Evolutionary conservation across 2,329 filamentous ascomycete species (phyloP), one percentile per base, ranked within the genome.

Genomic region (Aspergillus caelatus): DNA sequence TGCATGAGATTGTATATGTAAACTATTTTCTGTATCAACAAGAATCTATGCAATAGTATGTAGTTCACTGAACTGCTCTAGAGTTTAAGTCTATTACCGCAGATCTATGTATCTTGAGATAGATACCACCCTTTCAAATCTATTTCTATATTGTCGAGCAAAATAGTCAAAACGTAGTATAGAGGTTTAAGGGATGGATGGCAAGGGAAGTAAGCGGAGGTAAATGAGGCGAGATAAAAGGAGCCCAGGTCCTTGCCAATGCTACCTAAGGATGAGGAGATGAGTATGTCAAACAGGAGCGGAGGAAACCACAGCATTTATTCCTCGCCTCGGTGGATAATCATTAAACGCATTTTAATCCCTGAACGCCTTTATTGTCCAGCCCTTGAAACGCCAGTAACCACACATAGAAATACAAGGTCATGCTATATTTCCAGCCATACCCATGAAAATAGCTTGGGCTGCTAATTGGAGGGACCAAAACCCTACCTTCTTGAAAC

Each of bases 401-500:
- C 14, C 52, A 62, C 55, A 66, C 55, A 66, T 55, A 65, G 62
- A 68, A 66, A 58, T 70, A 72, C 67, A 73, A 61, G 53, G 65
- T 79, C 73, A 88, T 61, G 85, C 85, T 65, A 88, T 83, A 69
- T 93, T 95, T 19, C 94, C 94, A 5, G 94, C 94, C 84, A 98
- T 91, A 11, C 95, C 95, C 81, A 98, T 91, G 75, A 98, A 95
- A 41, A 99, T 85, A 3, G 94, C 95, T 76, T 99, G 95, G 9
- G 94, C 91, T 8, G 94, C 92, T 62, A 99, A 82, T 71, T 94
- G 94, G 61, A 98, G 84, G 3, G 93, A 97, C 95, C 95, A 99
- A 72, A 98, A 89, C 36, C 95, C 95, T 32, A 97, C 95, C 80
- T 98, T 97, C 77, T 94, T 96, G 75, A 99, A 90, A 52, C 95